Conservation (phyloP, 129 eudicot genomes). For the Escallonia rubra region DNA sequence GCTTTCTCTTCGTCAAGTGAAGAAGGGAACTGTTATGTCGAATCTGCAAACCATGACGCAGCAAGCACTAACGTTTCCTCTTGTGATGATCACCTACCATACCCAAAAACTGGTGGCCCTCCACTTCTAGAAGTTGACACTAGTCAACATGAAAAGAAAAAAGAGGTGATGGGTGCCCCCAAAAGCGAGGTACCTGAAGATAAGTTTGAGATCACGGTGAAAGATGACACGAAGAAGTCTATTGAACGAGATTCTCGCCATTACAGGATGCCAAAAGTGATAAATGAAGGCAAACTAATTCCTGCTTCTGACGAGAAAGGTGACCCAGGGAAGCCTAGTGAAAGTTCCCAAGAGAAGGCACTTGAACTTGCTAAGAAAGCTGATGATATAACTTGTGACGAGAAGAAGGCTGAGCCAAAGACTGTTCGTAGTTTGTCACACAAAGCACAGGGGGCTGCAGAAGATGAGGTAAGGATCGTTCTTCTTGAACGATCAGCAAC, state of each 20-base stretch:
- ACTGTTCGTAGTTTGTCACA: no score
- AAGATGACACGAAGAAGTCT: not conserved
- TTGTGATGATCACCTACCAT: not conserved
- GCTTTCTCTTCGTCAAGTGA: conserved; percentile 21
- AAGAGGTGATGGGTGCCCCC: not conserved
- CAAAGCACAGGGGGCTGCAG: no score
- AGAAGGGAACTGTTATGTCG: conserved; percentile 5
- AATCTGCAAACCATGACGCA: not conserved
- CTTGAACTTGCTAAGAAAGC: not conserved
- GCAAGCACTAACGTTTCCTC: not conserved
- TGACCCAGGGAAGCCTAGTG: not conserved
- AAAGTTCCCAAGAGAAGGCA: not conserved
- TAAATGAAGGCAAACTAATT: no score
- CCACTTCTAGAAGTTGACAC: not conserved
- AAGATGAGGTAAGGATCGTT: not conserved
- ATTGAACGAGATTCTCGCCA: no score
- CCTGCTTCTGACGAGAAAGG: no score
- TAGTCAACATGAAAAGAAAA: conserved; percentile 13
- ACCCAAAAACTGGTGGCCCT: not conserved
- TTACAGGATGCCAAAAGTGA: no score
- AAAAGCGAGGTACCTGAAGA: not conserved
- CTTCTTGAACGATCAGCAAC: conserved; percentile 16
- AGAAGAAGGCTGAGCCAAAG: no score
- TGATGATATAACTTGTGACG: not conserved
- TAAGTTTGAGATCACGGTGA: not conserved